These are phyloP conservation scores for Thamnidium elegans DNA, from an alignment of 192 early-diverging fungal species.

Conservation along the genomic window DNA sequence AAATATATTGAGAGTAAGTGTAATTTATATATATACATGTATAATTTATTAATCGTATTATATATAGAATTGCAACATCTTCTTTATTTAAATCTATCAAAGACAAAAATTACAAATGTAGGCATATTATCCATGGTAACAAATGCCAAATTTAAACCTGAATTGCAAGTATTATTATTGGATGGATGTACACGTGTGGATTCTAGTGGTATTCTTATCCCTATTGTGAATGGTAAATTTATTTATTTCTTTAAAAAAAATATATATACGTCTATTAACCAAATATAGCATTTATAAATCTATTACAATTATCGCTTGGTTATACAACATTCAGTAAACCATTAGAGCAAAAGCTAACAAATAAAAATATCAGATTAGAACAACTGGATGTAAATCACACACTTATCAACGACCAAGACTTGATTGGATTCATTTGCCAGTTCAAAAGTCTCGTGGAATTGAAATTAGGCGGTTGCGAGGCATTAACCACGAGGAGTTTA, in stretches of 20 bases:
- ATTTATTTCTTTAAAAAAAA: not conserved
- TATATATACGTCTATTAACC: not conserved
- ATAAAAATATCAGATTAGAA: not conserved
- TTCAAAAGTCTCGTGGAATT: not conserved
- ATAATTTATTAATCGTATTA: not conserved
- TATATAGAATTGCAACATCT: slow-evolving; percentile 26
- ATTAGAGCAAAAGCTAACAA: slow-evolving; percentile 16
- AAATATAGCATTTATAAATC: slow-evolving; percentile 15
- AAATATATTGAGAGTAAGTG: slow-evolving; percentile 32
- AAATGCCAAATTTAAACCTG: slow-evolving; percentile 22
- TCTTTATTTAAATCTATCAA: slow-evolving; percentile 37
- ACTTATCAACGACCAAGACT: not conserved
- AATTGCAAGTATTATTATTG: slow-evolving; percentile 36
- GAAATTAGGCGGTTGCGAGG: slow-evolving; percentile 3
- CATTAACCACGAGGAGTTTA: not conserved
- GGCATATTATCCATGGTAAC: slow-evolving; percentile 38
- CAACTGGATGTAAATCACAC: slow-evolving; percentile 12
- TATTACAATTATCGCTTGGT: slow-evolving; percentile 21
- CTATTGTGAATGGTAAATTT: slow-evolving; percentile 32
- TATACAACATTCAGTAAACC: slow-evolving; percentile 20
- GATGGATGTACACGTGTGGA: slow-evolving; percentile 37
- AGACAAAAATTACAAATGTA: slow-evolving; percentile 52
- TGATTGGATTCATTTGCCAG: not conserved
- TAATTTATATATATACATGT: not conserved
- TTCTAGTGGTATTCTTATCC: slow-evolving; percentile 20